Base-by-base conservation (phyloP, 495 filamentous ascomycete species). In the Zalerion maritima region DNA sequence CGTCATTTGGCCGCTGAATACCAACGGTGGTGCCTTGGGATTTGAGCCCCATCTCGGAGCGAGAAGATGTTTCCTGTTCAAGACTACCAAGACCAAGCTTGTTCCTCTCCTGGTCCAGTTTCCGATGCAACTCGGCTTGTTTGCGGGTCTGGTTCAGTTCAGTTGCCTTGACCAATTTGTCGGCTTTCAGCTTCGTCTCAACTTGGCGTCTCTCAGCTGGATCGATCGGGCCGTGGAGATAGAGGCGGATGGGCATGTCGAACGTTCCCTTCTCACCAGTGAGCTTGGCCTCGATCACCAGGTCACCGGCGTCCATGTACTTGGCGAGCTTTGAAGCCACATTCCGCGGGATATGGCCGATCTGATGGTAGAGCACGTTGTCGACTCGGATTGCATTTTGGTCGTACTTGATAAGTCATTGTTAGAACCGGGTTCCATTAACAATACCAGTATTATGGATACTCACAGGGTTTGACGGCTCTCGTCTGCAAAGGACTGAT, bases 281-380 rank as follows among this genome's bases (percentile, higher is more conserved):
- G 25, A 85, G 57, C 5, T 64, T 48, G 4, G 69, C 81, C 43
- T 91, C 83, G 6, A 85, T 45, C 4, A 66, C 35, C 8, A 87
- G 57, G 1, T 60, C 49, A 20, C 36, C 35, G 24, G 25, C 40
- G 32, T 58, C 55, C 50, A 94, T 64, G 41, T 82, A 85, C 1
- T 62, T 67, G 0, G 81, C 77, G 14, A 94, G 57, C 46, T 80
- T 85, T 8, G 57, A 52, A 2, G 76, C 81, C 16, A 81, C 45
- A 0, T 31, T 46, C 9, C 69, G 55, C 2, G 80, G 76, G 22
- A 94, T 64, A 49, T 93, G 81, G 2, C 86, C 86, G 34, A 93
- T 78, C 41, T 92, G 84, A 2, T 34, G 47, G 13, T 75, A 64
- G 50, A 78, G 68, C n/a, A 84, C 79, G 51, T 91, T 93, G 36